Conservation (phyloP, 2,329 filamentous ascomycete species). For the Aureobasidium uvarum region DNA sequence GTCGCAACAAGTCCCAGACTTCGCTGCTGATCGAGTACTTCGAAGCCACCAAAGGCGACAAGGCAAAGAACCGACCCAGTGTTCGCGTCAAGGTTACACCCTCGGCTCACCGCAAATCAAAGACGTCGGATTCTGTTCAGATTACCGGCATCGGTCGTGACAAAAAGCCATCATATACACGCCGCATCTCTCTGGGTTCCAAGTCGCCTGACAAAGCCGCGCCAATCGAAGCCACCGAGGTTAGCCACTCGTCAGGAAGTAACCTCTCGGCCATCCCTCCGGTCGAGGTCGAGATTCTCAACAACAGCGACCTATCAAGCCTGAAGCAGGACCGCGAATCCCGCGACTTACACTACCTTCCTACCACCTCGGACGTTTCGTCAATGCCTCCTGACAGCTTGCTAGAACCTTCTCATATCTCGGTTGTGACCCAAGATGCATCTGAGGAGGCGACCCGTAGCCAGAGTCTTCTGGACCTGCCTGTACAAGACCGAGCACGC, state of each 20-base stretch:
- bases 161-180: conserved; percentile 67
- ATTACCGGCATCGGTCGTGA: conserved; percentile 77
- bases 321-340: conserved; percentile 40
- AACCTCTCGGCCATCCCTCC: conserved; percentile 67
- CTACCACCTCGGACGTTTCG: conserved; percentile 79
- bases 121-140: conserved; percentile 70
- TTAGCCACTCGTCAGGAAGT: conserved; percentile 79
- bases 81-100: conserved; percentile 79
- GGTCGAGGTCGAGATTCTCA: conserved; percentile 84
- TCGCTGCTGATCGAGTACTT: conserved; percentile 95
- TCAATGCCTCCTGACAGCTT: conserved; percentile 72
- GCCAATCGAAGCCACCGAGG: conserved; percentile 39
- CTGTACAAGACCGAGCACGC: conserved; percentile 56
- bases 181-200: conserved; percentile 62
- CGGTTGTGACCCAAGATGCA: conserved; percentile 52
- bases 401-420: conserved; percentile 51
- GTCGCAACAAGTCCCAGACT: conserved; percentile 69
- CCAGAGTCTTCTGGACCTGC: conserved; percentile 53
- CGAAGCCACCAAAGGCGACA: conserved; percentile 69
- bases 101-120: conserved; percentile 59
- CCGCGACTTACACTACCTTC: conserved; percentile 62
- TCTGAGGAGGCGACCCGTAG: conserved; percentile 39
- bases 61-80: conserved; percentile 68
- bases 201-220: conserved; percentile 41
- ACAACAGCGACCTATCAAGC: conserved; percentile 66